A percentile compares a stretch with the other conserved stretches of the same genome.
These are phyloP conservation scores for Penicillium coprophilum DNA, from an alignment of 495 filamentous ascomycete species.

Conservation along the genomic window DNA sequence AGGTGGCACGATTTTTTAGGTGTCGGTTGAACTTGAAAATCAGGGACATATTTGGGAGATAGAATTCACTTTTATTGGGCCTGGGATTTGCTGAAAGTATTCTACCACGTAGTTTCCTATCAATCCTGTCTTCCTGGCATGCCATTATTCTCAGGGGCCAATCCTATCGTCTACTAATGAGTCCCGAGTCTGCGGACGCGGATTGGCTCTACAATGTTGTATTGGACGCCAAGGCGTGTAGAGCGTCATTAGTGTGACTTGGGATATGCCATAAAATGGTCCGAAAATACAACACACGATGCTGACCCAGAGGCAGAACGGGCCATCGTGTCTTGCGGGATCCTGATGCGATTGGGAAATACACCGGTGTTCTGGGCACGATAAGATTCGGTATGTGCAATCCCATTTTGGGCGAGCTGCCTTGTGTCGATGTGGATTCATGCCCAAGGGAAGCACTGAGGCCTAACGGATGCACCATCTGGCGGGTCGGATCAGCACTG, in stretches of 20 bases:
- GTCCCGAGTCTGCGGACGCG: neutral
- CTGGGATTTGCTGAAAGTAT: neutral
- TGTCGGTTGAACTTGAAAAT: neutral
- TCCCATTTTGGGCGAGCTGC: conserved; percentile 19
- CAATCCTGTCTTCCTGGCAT: neutral
- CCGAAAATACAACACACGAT: neutral
- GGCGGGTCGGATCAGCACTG: conserved; percentile 23
- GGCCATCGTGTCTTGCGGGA: neutral
- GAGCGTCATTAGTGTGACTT: neutral
- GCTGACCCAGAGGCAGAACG: conserved; percentile 1
- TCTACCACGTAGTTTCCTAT: neutral
- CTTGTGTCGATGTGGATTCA: conserved; percentile 17
- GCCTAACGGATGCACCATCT: conserved; percentile 23
- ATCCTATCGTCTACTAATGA: neutral
- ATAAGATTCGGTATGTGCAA: conserved; percentile 6
- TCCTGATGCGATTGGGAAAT: conserved; percentile 1
- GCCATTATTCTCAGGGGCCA: neutral
- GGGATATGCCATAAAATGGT: neutral
- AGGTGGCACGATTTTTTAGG: neutral
- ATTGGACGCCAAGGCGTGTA: neutral
- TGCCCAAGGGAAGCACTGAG: conserved; percentile 29
- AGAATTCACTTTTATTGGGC: neutral
- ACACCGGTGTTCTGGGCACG: conserved; percentile 2
- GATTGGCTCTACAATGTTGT: neutral
- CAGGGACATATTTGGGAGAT: neutral